Evolutionary conservation across 108 stramenopile genomes (phyloP).

Genomic region (Cyclotella atomus): DNA sequence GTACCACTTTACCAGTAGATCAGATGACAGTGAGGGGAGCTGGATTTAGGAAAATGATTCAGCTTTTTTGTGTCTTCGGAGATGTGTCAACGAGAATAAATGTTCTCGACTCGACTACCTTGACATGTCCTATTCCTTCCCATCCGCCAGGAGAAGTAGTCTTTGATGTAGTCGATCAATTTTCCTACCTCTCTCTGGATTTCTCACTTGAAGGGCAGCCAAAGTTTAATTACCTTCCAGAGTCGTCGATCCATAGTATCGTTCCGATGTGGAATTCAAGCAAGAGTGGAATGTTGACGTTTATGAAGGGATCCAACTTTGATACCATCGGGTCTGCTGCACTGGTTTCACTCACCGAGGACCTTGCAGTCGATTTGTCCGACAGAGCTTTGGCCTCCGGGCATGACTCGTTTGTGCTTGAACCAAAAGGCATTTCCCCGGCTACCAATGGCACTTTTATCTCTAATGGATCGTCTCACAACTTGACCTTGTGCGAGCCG

Average conservation of each 20-base stretch:
- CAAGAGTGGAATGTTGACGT: constrained; percentile 17
- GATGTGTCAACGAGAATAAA: constrained; percentile 7
- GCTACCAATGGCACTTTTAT: constrained; percentile 65
- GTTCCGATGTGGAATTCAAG: constrained; percentile 18
- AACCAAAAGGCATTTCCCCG: background rate
- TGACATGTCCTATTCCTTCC: constrained; percentile 40
- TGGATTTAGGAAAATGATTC: constrained; percentile 27
- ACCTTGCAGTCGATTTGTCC: constrained; percentile 47
- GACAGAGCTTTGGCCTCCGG: constrained; percentile 10
- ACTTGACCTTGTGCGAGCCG: constrained; percentile 79
- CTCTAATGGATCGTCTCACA: constrained; percentile 7
- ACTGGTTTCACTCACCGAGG: constrained; percentile 21
- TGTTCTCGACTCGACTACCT: constrained; percentile 19
- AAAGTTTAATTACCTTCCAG: constrained; percentile 29
- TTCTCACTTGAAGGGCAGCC: background rate
- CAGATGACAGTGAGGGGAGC: constrained; percentile 33
- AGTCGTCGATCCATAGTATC: constrained; percentile 27
- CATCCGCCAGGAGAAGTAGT: constrained; percentile 33
- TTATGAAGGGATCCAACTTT: constrained; percentile 39
- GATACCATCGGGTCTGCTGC: background rate
- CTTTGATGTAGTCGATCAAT: constrained; percentile 36
- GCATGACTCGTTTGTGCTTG: constrained; percentile 23
- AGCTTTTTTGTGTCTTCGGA: constrained; percentile 32
- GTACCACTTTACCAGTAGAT: constrained; percentile 8
- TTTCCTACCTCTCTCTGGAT: constrained; percentile 1